These are phyloP conservation scores for Chytriomyces confervae DNA, from an alignment of 192 early-diverging fungal species.

Conservation along the genomic window DNA sequence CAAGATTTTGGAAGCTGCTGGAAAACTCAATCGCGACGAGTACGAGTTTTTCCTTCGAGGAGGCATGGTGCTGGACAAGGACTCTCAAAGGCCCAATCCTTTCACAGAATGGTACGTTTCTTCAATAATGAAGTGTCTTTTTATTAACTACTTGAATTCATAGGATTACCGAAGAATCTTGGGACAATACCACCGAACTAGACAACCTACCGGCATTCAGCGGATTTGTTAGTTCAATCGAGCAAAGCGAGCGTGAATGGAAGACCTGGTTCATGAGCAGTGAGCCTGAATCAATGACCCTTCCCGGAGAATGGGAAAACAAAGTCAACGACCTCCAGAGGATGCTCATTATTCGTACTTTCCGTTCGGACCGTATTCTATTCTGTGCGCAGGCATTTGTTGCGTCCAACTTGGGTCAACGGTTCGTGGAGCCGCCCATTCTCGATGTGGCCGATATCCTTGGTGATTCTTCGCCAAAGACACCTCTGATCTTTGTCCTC, in stretches of 20 bases:
- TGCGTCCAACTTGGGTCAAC: conserved; percentile 59
- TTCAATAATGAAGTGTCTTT: neutral
- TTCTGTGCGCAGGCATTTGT: conserved; percentile 66
- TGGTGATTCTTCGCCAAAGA: conserved; percentile 57
- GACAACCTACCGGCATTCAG: conserved; percentile 55
- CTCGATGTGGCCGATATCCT: conserved; percentile 64
- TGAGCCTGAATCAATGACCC: conserved; percentile 59
- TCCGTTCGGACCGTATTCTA: conserved; percentile 62
- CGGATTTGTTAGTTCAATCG: conserved; percentile 63
- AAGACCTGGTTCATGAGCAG: conserved; percentile 64
- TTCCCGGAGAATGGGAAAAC: conserved; percentile 71
- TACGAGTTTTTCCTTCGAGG: conserved; percentile 68
- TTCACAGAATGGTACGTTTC: conserved; percentile 55
- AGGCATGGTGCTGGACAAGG: conserved; percentile 65
- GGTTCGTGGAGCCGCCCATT: conserved; percentile 65
- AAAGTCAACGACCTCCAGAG: conserved; percentile 66
- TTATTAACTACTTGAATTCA: conserved; percentile 23
- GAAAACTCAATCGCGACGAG: conserved; percentile 62
- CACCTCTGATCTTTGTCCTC: conserved; percentile 67
- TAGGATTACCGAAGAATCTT: conserved; percentile 61
- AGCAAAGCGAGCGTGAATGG: conserved; percentile 68
- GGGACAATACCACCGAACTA: conserved; percentile 68
- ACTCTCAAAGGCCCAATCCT: conserved; percentile 59
- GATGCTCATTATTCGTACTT: conserved; percentile 64
- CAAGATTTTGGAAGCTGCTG: conserved; percentile 62